A percentile compares a stretch with the other conserved stretches of the same genome.
Conservation (phyloP, 2,329 filamentous ascomycete genomes). For the Diplocarpon rosae region DNA sequence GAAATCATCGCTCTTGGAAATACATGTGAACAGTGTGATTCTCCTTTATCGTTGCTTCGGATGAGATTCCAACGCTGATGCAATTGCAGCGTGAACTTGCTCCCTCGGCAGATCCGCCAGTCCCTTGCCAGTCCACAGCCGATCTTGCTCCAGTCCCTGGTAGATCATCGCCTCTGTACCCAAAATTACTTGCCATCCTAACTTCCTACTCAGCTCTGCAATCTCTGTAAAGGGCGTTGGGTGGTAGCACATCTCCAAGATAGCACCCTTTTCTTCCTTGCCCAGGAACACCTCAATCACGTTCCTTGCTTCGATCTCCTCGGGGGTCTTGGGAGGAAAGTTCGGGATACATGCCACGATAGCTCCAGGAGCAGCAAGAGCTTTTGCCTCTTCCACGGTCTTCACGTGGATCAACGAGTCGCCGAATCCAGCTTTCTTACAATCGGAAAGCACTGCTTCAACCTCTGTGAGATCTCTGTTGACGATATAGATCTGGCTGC, state of each 20-base stretch:
- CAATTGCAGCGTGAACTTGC: constrained; percentile 15
- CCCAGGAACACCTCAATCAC: constrained; percentile 14
- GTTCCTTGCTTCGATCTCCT: constrained; percentile 14
- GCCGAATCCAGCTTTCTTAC: constrained; percentile 13
- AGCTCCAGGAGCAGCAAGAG: constrained; percentile 7
- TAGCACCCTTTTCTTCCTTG: constrained; percentile 16
- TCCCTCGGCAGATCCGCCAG: constrained; percentile 13
- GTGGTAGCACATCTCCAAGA: constrained; percentile 22
- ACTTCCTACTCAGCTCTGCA: constrained; percentile 9
- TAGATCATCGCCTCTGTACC: constrained; percentile 23
- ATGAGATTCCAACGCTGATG: constrained; percentile 12
- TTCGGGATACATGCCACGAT: constrained; percentile 17
- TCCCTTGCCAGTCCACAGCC: constrained; percentile 14
- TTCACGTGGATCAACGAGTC: constrained; percentile 14
- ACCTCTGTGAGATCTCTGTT: constrained; percentile 14
- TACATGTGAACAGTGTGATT: not conserved
- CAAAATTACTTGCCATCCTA: constrained; percentile 17
- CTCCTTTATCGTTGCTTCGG: not conserved
- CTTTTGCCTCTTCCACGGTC: constrained; percentile 11
- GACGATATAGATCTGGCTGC: constrained; percentile 15
- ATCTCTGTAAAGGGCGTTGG: constrained; percentile 16
- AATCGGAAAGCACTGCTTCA: constrained; percentile 12
- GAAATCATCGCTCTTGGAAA: not conserved
- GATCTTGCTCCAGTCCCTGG: constrained; percentile 18
- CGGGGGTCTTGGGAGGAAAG: constrained; percentile 14